Percentiles rank a stretch among this genome's conserved stretches.
phyloP scores from a whole-genome alignment of 2,329 filamentous ascomycete species.

The Alternaria sp. region DNA sequence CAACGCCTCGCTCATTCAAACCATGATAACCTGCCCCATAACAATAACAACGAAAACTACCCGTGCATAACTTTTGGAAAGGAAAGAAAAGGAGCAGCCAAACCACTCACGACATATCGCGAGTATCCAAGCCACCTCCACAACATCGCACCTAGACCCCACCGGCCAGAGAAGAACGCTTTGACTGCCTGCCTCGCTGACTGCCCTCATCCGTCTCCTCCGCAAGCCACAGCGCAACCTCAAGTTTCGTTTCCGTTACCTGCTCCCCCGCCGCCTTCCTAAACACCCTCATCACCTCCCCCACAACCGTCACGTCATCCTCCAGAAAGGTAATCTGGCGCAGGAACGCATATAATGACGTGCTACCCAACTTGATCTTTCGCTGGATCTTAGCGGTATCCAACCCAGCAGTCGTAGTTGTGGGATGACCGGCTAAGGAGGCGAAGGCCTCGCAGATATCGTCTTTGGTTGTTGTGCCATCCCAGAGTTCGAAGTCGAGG shows the following conservation, averaged over 20 bases:
- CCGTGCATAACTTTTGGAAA: neutral
- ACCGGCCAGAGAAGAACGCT: neutral
- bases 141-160: too few relatives aligned
- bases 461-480: constrained; percentile 3
- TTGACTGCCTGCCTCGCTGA: too few relatives aligned
- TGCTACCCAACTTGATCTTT: neutral
- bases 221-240: neutral
- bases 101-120: neutral
- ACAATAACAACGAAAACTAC: neutral
- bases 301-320: neutral
- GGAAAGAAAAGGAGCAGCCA: neutral
- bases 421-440: neutral
- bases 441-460: constrained; percentile 3
- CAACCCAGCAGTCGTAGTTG: neutral
- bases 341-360: neutral
- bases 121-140: neutral
- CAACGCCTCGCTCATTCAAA: neutral
- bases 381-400: neutral
- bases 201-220: neutral
- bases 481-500: neutral
- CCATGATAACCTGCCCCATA: neutral
- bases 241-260: neutral
- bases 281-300: neutral
- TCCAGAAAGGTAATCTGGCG: neutral
- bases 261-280: neutral